Evolutionary conservation across 2,329 filamentous ascomycete genomes (phyloP).

Genomic region (Aspergillus sp.): DNA sequence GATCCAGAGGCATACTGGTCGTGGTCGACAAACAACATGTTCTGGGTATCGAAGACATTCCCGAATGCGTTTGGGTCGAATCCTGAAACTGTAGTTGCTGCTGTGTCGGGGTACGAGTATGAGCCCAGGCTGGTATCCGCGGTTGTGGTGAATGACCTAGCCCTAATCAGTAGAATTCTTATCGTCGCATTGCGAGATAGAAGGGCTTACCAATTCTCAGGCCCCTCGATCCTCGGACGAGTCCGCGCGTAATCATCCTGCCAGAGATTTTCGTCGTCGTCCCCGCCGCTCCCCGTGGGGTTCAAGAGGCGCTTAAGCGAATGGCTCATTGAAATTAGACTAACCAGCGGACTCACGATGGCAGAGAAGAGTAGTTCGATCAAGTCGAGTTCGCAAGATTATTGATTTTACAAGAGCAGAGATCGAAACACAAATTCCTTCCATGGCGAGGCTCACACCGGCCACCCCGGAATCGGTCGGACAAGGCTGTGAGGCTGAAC

Average conservation of each 20-base stretch:
- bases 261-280: slow-evolving; percentile 3
- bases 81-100: not conserved
- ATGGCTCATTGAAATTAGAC: not conserved
- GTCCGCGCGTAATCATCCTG: not conserved
- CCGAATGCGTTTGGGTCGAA: not conserved
- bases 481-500: slow-evolving; percentile 7
- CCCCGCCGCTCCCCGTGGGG: not conserved
- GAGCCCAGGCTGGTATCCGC: not conserved
- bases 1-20: not conserved
- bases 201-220: not conserved
- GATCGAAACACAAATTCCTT: too few relatives aligned
- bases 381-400: too few relatives aligned
- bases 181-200: not conserved
- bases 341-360: not conserved
- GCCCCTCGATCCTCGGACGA: not conserved
- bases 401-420: too few relatives aligned
- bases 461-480: too few relatives aligned
- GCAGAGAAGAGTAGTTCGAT: too few relatives aligned
- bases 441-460: too few relatives aligned
- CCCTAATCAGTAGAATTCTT: not conserved
- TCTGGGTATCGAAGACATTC: not conserved
- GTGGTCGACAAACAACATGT: not conserved
- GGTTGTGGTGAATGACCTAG: not conserved
- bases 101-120: not conserved
- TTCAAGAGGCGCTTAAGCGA: not conserved